phyloP scores from a whole-genome alignment of 108 stramenopile genomes.

The Discostella pseudostelligera region DNA sequence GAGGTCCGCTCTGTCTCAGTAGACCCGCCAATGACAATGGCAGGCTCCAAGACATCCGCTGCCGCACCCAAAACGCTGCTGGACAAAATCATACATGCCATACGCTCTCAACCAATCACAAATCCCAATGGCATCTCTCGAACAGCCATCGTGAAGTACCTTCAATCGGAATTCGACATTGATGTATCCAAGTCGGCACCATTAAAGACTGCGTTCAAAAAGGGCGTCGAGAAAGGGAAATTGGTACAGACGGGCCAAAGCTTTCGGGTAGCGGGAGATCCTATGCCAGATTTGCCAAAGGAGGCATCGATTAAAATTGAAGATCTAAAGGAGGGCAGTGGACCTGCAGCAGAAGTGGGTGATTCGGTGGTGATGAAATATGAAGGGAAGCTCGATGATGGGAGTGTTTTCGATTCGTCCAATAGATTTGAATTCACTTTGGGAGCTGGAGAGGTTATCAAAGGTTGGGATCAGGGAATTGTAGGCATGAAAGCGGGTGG shows the following conservation, averaged over 20 bases:
- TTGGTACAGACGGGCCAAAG: conserved; percentile 73
- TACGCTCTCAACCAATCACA: conserved; percentile 54
- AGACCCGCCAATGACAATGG: neutral
- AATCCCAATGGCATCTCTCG: conserved; percentile 65
- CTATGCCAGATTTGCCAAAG: conserved; percentile 38
- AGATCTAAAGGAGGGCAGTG: conserved; percentile 48
- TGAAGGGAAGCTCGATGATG: conserved; percentile 71
- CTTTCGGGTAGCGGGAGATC: conserved; percentile 66
- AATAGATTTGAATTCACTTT: conserved; percentile 66
- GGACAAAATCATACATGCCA: conserved; percentile 78
- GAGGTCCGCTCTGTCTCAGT: too few relatives aligned
- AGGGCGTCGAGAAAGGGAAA: conserved; percentile 56
- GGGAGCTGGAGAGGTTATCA: conserved; percentile 86
- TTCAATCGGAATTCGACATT: conserved; percentile 67
- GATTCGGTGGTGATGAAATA: conserved; percentile 78
- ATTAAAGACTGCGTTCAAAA: conserved; percentile 71
- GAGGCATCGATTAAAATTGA: conserved; percentile 48
- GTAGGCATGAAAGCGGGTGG: conserved; percentile 87
- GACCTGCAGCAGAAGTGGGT: conserved; percentile 45
- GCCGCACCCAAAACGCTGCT: conserved; percentile 51
- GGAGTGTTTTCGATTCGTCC: conserved; percentile 65
- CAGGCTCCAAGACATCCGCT: conserved; percentile 5
- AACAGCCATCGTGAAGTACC: conserved; percentile 66
- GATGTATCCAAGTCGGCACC: conserved; percentile 52
- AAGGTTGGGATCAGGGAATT: conserved; percentile 89